Base-by-base conservation (phyloP, 106 monocot species). In the Acorus calamus region DNA sequence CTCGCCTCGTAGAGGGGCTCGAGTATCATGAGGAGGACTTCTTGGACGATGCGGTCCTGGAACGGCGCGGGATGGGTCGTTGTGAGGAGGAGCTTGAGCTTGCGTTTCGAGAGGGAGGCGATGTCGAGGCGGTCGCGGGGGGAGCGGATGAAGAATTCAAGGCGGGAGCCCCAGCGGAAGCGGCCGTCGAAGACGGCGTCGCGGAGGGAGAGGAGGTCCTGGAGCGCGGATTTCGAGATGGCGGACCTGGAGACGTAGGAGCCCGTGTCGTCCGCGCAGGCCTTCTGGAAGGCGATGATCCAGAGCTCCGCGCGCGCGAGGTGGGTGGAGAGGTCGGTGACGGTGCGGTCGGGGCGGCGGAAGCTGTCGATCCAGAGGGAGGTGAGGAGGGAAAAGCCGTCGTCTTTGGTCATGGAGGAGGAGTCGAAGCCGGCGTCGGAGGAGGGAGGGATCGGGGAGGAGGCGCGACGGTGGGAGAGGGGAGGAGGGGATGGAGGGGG, bases 201-300 rank as follows among this genome's bases (percentile, higher is more conserved):
- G 70, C 98, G 91, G 68, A 98, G 91, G 69, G 85, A 42, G 49
- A 92, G 70, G 77, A 98, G 88, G 69, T 69, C 75, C 3, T 82
- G 62, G 52, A 98, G 71, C 49, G 88, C 74, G 67, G 80, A 2
- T 48, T 50, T 55, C 7, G 64, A 51, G 67, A 98, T 79, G 73
- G 80, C 61, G 67, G 70, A 76, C 6, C 75, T 73, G 71, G 91
- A 80, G 51, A 87, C 56, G 76, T 98, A 98, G 59, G 91, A 70
- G 7, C 98, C 98, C 43, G 88, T 88, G 42, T 83, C 91, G 73
- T 98, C 98, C 28, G 98, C 85, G 63, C 71, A 66, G 57, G 79
- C 88, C 77, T 98, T 98, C 78, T 98, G 98, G 73, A 92, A 98
- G 52, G 98, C 88, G 57, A 98, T 85, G 56, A 88, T 58, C 92